Evolutionary conservation across 306 rosid genomes (phyloP), one percentile per base, ranked within the genome.

Genomic region (Medicago truncatula): DNA sequence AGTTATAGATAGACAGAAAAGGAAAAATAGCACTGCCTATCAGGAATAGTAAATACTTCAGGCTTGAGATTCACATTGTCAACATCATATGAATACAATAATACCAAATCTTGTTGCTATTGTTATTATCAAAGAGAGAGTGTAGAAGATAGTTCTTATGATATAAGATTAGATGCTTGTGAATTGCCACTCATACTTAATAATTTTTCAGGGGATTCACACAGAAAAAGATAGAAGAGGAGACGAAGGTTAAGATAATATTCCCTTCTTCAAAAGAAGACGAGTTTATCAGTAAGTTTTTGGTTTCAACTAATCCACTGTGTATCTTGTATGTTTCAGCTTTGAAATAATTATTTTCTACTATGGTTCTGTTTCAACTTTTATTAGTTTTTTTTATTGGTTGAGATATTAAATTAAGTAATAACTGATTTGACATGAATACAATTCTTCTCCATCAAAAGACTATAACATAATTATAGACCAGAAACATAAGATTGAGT

Each of bases 141-240:
- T 65, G 58, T 81, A 66, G 83, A 78, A 74, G 63, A 58, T 74
- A 74, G 78, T 74, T 73, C 58, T 69, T 81, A 67, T 74, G 71
- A 70, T 20, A 57, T 77, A 63, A 69, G 75, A 77, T 74, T 54
- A 69, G 44, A 39, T 74, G 47, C 56, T 15, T 63, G 63, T 34
- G 7, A 34, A 6, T 9, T 41, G 52, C 64, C 59, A 66, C 57
- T 73, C 50, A 74, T 77, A 54, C 56, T 52, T 57, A 23, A 49
- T 75, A 71, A 11, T 74, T 31, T 62, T 80, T 76, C 90, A 94
- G 97, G 81, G 97, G 95, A 78, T 86, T 81, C 69, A 90, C 89
- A 0, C 97, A 87, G 75, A 86, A 83, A 76, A 81, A 20, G 82
- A 86, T 94, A 77, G 98, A 94, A 86, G 89, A 87, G 46, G 93